Percentiles rank a stretch among this genome's conserved stretches.
phyloP scores from a whole-genome alignment of 139 green algal genomes.

The Chlorokybus atmophyticus region DNA sequence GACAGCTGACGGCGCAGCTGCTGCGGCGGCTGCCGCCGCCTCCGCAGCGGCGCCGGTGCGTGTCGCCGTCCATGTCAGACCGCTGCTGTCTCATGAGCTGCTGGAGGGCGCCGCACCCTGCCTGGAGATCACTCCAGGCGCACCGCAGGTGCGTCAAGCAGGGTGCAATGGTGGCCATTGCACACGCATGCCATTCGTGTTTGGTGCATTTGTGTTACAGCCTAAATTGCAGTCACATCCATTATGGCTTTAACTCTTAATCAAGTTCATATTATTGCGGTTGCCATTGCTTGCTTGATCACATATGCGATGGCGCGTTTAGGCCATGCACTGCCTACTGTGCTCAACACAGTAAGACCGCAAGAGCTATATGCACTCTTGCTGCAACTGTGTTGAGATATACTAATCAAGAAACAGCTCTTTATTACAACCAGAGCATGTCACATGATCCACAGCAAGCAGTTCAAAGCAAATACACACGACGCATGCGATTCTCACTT shows the following conservation, averaged over 20 bases:
- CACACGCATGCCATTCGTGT: too few relatives aligned
- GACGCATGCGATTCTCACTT: too few relatives aligned
- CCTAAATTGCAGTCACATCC: background rate
- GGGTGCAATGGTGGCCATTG: background rate
- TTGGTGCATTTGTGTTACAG: too few relatives aligned
- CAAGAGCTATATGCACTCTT: too few relatives aligned
- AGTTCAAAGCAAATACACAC: too few relatives aligned
- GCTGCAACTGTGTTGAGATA: too few relatives aligned
- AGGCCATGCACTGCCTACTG: background rate
- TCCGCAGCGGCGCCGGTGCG: slow-evolving; percentile 14
- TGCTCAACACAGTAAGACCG: too few relatives aligned
- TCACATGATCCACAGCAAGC: too few relatives aligned
- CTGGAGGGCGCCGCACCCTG: slow-evolving; percentile 48
- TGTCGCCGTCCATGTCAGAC: slow-evolving; percentile 74
- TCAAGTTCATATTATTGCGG: background rate
- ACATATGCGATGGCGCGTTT: background rate
- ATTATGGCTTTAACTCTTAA: background rate
- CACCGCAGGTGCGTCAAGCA: slow-evolving; percentile 67
- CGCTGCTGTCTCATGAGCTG: slow-evolving; percentile 57
- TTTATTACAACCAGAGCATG: too few relatives aligned
- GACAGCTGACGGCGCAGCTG: background rate
- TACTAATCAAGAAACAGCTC: too few relatives aligned
- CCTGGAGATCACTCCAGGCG: slow-evolving; percentile 47
- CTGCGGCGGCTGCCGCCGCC: background rate
- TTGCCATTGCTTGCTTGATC: background rate